A percentile compares a stretch with the other conserved stretches of the same genome.
phyloP scores from a whole-genome alignment of 257 asterid species.

The Mentha longifolia region DNA sequence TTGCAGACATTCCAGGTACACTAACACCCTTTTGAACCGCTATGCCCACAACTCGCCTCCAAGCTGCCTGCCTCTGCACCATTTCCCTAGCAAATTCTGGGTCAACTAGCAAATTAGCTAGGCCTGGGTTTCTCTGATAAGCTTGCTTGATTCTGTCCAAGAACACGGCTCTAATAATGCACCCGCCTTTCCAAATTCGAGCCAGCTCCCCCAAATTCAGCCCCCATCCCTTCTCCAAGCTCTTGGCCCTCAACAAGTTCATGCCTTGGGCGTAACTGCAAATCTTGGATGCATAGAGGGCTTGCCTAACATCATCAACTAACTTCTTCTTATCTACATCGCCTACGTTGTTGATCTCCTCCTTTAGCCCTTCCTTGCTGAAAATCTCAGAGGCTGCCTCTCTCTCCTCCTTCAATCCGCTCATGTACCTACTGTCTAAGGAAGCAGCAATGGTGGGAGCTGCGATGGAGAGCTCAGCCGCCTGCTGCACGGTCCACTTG shows the following conservation, averaged over 20 bases:
- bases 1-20: conserved; percentile 89
- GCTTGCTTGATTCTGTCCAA: conserved; percentile 95
- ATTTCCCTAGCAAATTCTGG: conserved; percentile 91
- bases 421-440: conserved; percentile 73
- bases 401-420: conserved; percentile 91
- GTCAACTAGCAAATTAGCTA: conserved; percentile 80
- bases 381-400: conserved; percentile 64
- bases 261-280: conserved; percentile 97
- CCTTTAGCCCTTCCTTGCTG: conserved; percentile 61
- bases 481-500: conserved; percentile 98
- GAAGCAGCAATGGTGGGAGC: conserved; percentile 96
- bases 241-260: conserved; percentile 89
- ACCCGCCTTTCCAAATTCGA: conserved; percentile 97
- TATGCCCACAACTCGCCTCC: conserved; percentile 90
- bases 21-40: conserved; percentile 77
- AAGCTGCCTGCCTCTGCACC: conserved; percentile 93
- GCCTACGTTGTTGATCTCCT: conserved; percentile 47
- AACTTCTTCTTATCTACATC: conserved; percentile 70
- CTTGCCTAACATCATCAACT: conserved; percentile 96
- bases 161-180: conserved; percentile 91
- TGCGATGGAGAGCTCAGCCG: conserved; percentile 88
- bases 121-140: conserved; percentile 73
- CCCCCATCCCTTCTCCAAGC: conserved; percentile 84
- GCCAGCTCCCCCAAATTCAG: conserved; percentile 90
- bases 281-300: conserved; percentile 84